These are phyloP conservation scores for Batkoa obscura DNA, from an alignment of 371 early-diverging fungal species.

Conservation along the genomic window DNA sequence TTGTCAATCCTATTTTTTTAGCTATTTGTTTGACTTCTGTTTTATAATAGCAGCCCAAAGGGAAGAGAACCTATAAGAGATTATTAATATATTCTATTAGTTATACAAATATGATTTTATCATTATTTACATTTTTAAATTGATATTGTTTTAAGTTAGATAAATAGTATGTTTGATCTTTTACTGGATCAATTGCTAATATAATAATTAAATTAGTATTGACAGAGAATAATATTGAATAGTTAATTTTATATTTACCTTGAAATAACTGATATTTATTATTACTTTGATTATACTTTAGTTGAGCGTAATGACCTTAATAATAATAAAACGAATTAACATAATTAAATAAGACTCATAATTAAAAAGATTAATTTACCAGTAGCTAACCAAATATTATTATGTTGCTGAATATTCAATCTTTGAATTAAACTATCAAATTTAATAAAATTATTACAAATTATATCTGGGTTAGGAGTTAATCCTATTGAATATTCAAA, in stretches of 20 bases:
- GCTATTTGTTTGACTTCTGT: conserved; percentile 53
- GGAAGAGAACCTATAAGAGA: conserved; percentile 43
- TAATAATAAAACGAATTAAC: neutral
- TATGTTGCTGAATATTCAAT: conserved; percentile 12
- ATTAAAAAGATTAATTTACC: conserved; percentile 1
- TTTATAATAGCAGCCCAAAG: conserved; percentile 59
- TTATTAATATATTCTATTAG: neutral
- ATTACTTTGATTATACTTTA: conserved; percentile 9
- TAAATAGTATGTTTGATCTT: conserved; percentile 91
- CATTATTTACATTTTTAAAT: conserved; percentile 14
- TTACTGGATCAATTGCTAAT: conserved; percentile 38
- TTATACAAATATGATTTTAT: neutral
- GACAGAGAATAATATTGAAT: neutral
- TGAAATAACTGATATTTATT: conserved; percentile 9
- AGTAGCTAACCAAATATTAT: conserved; percentile 8
- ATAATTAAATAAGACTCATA: neutral
- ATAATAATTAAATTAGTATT: neutral
- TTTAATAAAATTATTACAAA: conserved; percentile 79
- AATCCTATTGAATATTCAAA: conserved; percentile 43
- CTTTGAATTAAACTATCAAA: conserved; percentile 49
- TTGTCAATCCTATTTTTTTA: conserved; percentile 19
- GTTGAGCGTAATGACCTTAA: conserved; percentile 75
- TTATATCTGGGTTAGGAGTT: conserved; percentile 88
- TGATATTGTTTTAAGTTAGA: conserved; percentile 33
- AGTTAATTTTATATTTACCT: neutral